Evolutionary conservation across 2,329 filamentous ascomycete species (phyloP), one percentile per base, ranked within the genome.

Genomic region (Cladosporium sphaerospermum): DNA sequence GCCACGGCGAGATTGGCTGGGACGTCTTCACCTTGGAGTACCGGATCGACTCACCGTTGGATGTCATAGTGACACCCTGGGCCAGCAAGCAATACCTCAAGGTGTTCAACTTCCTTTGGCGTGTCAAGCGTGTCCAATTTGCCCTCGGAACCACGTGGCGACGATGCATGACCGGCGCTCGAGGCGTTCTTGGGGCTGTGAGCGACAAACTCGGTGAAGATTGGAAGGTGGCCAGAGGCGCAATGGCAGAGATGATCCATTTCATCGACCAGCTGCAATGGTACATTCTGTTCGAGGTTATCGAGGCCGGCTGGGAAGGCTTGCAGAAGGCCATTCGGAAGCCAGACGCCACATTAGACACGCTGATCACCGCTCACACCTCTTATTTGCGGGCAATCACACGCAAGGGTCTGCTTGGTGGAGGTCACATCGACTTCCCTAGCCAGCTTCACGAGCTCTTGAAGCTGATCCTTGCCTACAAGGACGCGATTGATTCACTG

Each of bases 1-100:
- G 88, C 8, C 91, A 96, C 63, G 93, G 93, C 48, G 93, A 99
- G 64, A 97, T 96, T 50, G 93, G 93, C 46, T 99, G 93, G 93
- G 93, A 99, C 67, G 96, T 95, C 67, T 99, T 99, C 72, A 99
- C 93, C 0, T 82, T 99, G 8, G 95, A 99, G 69, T 99, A 99
- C 74, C 96, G 97, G 69, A 93, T 99, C 61, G 91, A 96, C 67
- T 88, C 92, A 2, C 93, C 93, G 0, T 88, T 96, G 19, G 93
- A 99, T 67, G 93, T 99, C 28, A 91, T 99, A 45, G 90, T 99
- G 37, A 97, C 92, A 0, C 89, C 95, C 40, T 96, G 91, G 82
- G 91, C 90, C 43, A 92, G 88, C 60, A 88, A 92, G 18, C 92
- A 99, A 67, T 99, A 99, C 67, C 84, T 99, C 62, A 97, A 97